Percentiles rank a stretch among this genome's conserved stretches.
These are phyloP conservation scores for Globisporangium cylindrosporum DNA, from an alignment of 352 stramenopile species.

Conservation along the genomic window DNA sequence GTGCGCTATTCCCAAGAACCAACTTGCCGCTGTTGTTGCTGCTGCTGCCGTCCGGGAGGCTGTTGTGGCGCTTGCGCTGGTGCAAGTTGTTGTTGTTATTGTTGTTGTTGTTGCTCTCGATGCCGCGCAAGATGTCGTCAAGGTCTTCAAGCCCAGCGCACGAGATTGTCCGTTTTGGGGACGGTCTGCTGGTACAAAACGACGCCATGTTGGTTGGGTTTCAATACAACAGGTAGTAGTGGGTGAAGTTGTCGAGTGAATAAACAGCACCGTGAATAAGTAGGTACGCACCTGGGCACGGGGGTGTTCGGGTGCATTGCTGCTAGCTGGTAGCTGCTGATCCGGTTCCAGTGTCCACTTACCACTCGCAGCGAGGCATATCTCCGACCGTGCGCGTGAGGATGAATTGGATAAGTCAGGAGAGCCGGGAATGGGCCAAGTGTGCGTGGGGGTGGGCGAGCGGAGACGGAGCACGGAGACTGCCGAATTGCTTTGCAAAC, in stretches of 20 bases:
- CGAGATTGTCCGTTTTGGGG: conserved; percentile 59
- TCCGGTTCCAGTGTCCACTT: background rate
- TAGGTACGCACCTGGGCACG: conserved; percentile 32
- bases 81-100: conserved; percentile 6
- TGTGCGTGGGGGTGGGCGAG: background rate
- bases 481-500: background rate
- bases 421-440: background rate
- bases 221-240: background rate
- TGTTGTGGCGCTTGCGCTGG: conserved; percentile 58
- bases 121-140: conserved; percentile 33
- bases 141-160: conserved; percentile 56
- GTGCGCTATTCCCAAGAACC: background rate
- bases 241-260: background rate
- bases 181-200: conserved; percentile 27
- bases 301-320: conserved; percentile 33
- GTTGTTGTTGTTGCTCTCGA: conserved; percentile 13
- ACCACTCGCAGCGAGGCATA: conserved; percentile 4
- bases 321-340: background rate
- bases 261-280: background rate
- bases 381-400: background rate
- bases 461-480: background rate
- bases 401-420: background rate
- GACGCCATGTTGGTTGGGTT: background rate
- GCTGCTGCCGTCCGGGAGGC: conserved; percentile 25
- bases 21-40: conserved; percentile 9